Base-by-base conservation (phyloP, 371 early-diverging fungal genomes). In the Syncephalastrum racemosum region DNA sequence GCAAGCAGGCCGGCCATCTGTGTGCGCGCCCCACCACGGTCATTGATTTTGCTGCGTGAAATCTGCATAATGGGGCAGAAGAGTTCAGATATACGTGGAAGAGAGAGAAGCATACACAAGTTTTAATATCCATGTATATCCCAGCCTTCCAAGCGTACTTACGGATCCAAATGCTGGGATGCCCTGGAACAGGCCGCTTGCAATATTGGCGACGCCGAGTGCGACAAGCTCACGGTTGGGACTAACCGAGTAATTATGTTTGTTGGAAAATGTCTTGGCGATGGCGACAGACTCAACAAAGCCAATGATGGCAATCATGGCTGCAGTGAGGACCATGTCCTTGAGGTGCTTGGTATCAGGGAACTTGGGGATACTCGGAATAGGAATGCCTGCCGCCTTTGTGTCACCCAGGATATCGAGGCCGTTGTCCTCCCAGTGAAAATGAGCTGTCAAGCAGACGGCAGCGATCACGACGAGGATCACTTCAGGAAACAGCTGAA, bases 231-330 rank as follows among this genome's bases (percentile, higher is more conserved):
- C 98, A 22, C 95, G 90, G 69, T 96, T 96, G 12, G 94, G 89
- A 6, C 91, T 90, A 36, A 95, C 89, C 2, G 90, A 73, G 62
- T 96, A 95, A 66, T 92, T 88, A 75, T 94, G 88, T 48, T 87
- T 82, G 46, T 82, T 84, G 0, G 95, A 92, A 62, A 91, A 97
- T 12, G 90, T 90, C 64, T 96, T 93, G 19, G 93, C 88, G 24
- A 93, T 90, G 13, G 89, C 93, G 55, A 96, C 88, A 6, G 92
- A 88, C 70, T 96, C 96, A 12, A 98, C 95, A 70, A 96, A 95
- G 0, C 97, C 98, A 66, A 96, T 91, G 59, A 93, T 82, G 18
- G 95, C 83, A 59, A 95, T 93, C 54, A 94, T 79, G 41, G 92
- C 86, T 7, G 94, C 59, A 0, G 74, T 79, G 23, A 79, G 61